Evolutionary conservation across 208 protist species (phyloP).

Genomic region (Pavlovales sp.): DNA sequence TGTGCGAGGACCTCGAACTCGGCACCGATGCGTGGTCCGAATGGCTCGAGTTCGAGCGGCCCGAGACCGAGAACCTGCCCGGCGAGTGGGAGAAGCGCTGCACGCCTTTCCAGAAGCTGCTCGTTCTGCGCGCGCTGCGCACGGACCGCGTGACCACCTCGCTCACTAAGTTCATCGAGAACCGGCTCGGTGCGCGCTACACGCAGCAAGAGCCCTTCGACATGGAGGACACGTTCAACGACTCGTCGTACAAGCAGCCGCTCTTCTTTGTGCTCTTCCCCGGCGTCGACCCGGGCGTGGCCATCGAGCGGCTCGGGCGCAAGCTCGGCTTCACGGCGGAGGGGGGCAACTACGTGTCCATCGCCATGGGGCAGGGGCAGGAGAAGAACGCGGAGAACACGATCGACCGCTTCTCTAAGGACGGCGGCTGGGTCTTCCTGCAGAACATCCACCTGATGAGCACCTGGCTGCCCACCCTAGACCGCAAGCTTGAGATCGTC

Average conservation of each 20-base stretch:
- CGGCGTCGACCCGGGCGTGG: slow-evolving; percentile 87
- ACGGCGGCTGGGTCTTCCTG: slow-evolving; percentile 83
- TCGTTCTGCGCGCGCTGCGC: slow-evolving; percentile 84
- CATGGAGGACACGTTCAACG: slow-evolving; percentile 83
- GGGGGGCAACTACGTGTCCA: slow-evolving; percentile 86
- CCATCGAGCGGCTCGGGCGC: slow-evolving; percentile 80
- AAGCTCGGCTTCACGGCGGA: slow-evolving; percentile 87
- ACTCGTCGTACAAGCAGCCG: slow-evolving; percentile 82
- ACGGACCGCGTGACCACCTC: slow-evolving; percentile 85
- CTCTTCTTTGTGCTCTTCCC: slow-evolving; percentile 97
- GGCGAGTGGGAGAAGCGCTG: slow-evolving; percentile 77
- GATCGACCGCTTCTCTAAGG: slow-evolving; percentile 67
- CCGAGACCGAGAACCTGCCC: slow-evolving; percentile 67
- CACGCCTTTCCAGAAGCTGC: slow-evolving; percentile 82
- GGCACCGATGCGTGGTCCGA: slow-evolving; percentile 19
- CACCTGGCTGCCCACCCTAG: slow-evolving; percentile 86
- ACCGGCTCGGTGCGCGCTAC: slow-evolving; percentile 83
- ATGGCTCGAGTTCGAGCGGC: slow-evolving; percentile 54
- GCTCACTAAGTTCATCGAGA: slow-evolving; percentile 81
- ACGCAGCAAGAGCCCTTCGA: slow-evolving; percentile 84
- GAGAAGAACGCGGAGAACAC: slow-evolving; percentile 86
- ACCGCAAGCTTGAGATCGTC: slow-evolving; percentile 88
- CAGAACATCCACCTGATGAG: slow-evolving; percentile 95
- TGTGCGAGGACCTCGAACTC: slow-evolving; percentile 22
- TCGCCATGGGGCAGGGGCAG: slow-evolving; percentile 95